phyloP scores from a whole-genome alignment of 2,329 filamentous ascomycete species.

The Cordyceps cateniannulata region DNA sequence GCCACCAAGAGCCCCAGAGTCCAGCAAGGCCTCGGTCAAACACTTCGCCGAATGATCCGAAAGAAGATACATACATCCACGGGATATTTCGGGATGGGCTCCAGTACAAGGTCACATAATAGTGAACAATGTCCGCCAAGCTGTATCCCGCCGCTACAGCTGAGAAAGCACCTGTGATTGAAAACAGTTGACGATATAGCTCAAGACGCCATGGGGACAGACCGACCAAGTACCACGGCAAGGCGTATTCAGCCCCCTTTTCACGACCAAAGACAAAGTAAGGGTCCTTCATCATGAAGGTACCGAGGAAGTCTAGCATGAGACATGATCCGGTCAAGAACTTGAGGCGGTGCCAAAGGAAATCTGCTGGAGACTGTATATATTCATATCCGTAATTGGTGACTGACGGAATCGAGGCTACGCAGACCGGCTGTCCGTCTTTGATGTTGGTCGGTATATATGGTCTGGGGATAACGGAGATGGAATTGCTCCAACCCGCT shows the following conservation, averaged over 20 bases:
- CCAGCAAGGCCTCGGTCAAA: constrained; percentile 67
- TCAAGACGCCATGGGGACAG: constrained; percentile 41
- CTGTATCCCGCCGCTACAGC: constrained; percentile 57
- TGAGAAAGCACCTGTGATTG: constrained; percentile 48
- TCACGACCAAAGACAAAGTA: constrained; percentile 60
- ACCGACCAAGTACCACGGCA: constrained; percentile 36
- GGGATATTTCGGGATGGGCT: constrained; percentile 45
- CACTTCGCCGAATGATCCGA: constrained; percentile 49
- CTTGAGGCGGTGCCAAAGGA: constrained; percentile 39
- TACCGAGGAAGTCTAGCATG: constrained; percentile 62
- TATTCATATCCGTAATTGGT: constrained; percentile 42
- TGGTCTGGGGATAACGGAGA: constrained; percentile 43
- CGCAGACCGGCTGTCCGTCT: constrained; percentile 31
- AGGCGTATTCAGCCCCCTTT: constrained; percentile 25
- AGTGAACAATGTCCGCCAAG: constrained; percentile 52
- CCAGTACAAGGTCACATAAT: constrained; percentile 40
- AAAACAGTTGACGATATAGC: constrained; percentile 50
- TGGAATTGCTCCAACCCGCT: constrained; percentile 52
- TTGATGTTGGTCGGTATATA: constrained; percentile 27
- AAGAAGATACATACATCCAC: constrained; percentile 48
- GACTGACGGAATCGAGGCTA: constrained; percentile 34
- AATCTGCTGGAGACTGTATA: constrained; percentile 33
- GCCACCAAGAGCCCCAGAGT: constrained; percentile 85
- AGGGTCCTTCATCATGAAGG: constrained; percentile 65
- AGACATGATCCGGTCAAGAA: constrained; percentile 54